A percentile compares a stretch with the other conserved stretches of the same genome.
Evolutionary conservation across 2,329 filamentous ascomycete species (phyloP).

Genomic region (Ceratocystis destructans): DNA sequence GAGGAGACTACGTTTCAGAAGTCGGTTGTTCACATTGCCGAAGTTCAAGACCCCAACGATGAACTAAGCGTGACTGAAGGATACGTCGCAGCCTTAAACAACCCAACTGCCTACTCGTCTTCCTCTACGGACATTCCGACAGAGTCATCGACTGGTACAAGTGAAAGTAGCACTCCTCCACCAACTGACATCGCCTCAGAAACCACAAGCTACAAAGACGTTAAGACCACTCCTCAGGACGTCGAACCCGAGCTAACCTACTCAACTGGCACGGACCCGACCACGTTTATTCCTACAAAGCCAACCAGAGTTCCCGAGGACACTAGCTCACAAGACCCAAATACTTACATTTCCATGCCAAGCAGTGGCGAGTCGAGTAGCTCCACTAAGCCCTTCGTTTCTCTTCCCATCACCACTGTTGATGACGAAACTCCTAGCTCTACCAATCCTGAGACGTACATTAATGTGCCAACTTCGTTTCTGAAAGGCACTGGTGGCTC

Average conservation of each 20-base stretch:
- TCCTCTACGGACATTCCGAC: not conserved
- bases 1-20: constrained; percentile 9
- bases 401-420: not conserved
- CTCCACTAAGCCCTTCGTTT: not conserved
- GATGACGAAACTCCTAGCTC: not conserved
- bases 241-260: not conserved
- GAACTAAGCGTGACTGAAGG: not conserved
- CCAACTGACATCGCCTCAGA: not conserved
- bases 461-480: not conserved
- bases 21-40: not conserved
- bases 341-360: not conserved
- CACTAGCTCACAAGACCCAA: not conserved
- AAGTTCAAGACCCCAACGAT: not conserved
- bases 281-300: constrained; percentile 20
- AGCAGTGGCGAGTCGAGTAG: too few relatives aligned
- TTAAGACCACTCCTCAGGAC: not conserved
- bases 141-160: not conserved
- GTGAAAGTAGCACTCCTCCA: not conserved
- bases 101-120: not conserved
- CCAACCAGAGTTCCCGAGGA: not conserved
- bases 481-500: not conserved
- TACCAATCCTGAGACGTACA: not conserved
- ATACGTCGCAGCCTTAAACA: not conserved
- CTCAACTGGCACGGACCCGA: constrained; percentile 23
- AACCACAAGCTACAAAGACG: not conserved